phyloP scores from a whole-genome alignment of 495 filamentous ascomycete genomes.

The Talaromyces wortmannii region DNA sequence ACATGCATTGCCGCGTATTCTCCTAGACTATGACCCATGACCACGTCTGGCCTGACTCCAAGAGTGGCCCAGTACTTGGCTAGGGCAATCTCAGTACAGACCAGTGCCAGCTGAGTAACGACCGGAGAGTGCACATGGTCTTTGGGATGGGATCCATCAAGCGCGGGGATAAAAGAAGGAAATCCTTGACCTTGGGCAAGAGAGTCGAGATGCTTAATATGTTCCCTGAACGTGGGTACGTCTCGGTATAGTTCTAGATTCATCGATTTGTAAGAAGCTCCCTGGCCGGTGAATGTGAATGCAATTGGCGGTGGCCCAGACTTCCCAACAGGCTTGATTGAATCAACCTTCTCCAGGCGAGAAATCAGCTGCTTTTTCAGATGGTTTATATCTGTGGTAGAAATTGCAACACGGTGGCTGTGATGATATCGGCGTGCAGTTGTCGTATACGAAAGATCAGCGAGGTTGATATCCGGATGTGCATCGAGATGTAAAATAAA shows the following conservation, averaged over 20 bases:
- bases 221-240: conserved; percentile 14
- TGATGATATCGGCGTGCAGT: conserved; percentile 29
- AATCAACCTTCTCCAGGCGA: conserved; percentile 4
- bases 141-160: conserved; percentile 13
- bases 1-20: conserved; percentile 29
- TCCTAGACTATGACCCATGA: conserved; percentile 30
- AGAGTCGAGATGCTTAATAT: conserved; percentile 14
- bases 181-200: conserved; percentile 21
- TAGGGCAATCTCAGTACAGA: conserved; percentile 15
- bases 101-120: conserved; percentile 11
- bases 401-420: conserved; percentile 28
- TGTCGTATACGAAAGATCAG: conserved; percentile 33
- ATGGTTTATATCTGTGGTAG: conserved; percentile 9
- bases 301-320: conserved; percentile 26
- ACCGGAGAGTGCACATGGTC: conserved; percentile 8
- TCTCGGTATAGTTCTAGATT: conserved; percentile 17
- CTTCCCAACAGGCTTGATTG: conserved; percentile 1
- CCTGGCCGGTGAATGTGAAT: conserved; percentile 66
- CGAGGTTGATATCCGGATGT: conserved; percentile 17
- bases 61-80: conserved; percentile 9
- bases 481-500: conserved; percentile 21
- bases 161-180: conserved; percentile 14
- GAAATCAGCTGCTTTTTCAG: conserved; percentile 14
- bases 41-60: conserved; percentile 12
- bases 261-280: conserved; percentile 43